phyloP scores from a whole-genome alignment of 2,329 filamentous ascomycete genomes.

The Hypomyces perniciosus region DNA sequence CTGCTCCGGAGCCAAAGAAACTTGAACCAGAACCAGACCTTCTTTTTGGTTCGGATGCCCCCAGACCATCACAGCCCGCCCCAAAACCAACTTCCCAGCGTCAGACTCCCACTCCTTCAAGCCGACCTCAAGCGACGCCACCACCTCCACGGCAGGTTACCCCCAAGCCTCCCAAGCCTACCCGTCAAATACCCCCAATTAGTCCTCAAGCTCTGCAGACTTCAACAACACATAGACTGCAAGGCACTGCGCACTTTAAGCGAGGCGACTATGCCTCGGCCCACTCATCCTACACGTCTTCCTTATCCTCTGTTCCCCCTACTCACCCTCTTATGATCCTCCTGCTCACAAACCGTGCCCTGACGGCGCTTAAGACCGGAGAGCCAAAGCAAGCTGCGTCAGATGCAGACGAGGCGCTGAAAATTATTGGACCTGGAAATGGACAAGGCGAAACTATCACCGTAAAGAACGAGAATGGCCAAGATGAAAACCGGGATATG shows the following conservation, averaged over 20 bases:
- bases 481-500: conserved; percentile 71
- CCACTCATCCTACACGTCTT: conserved; percentile 73
- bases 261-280: conserved; percentile 86
- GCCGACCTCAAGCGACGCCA: conserved; percentile 20
- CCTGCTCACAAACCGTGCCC: conserved; percentile 83
- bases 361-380: conserved; percentile 86
- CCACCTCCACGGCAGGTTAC: conserved; percentile 36
- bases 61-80: conserved; percentile 29
- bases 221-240: conserved; percentile 71
- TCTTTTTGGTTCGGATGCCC: conserved; percentile 46
- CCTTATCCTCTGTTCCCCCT: conserved; percentile 66
- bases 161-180: conserved; percentile 44
- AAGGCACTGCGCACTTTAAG: conserved; percentile 87
- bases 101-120: conserved; percentile 33
- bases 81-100: conserved; percentile 30
- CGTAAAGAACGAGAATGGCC: conserved; percentile 51
- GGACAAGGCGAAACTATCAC: conserved; percentile 78
- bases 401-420: conserved; percentile 76
- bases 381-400: conserved; percentile 81
- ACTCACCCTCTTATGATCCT: conserved; percentile 80
- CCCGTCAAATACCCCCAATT: conserved; percentile 59
- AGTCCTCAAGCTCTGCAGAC: conserved; percentile 63
- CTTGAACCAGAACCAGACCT: conserved; percentile 52
- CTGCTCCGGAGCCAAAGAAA: conserved; percentile 37
- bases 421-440: conserved; percentile 69